These are phyloP conservation scores for Ruellia speciosa DNA, from an alignment of 305 asterid species.

Conservation along the genomic window DNA sequence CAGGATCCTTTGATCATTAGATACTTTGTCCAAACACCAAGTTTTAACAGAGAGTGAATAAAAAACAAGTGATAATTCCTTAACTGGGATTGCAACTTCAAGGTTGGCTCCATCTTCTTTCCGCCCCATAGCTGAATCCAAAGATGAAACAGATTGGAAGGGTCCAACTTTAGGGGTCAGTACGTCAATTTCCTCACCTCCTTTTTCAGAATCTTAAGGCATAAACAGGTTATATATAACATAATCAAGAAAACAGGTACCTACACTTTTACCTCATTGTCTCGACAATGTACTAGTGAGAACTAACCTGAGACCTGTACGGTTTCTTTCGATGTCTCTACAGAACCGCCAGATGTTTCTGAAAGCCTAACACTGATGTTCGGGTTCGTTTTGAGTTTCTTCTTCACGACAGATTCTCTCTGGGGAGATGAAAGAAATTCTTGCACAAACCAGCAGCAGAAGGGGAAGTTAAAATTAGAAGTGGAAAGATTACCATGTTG, in stretches of 20 bases:
- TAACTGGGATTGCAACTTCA: slow-evolving; percentile 42
- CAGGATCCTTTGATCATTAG: slow-evolving; percentile 41
- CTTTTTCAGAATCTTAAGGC: slow-evolving; percentile 31
- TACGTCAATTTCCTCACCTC: slow-evolving; percentile 22
- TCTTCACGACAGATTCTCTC: slow-evolving; percentile 81
- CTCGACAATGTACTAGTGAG: slow-evolving; percentile 7
- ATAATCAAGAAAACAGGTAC: too few species aligned
- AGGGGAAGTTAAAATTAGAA: neutral
- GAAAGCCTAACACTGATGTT: slow-evolving; percentile 24
- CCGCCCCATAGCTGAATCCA: slow-evolving; percentile 24
- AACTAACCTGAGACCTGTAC: slow-evolving; percentile 51
- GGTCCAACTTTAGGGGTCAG: slow-evolving; percentile 29
- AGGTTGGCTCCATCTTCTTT: slow-evolving; percentile 19
- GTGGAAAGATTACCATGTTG: slow-evolving; percentile 35
- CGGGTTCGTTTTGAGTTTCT: slow-evolving; percentile 44
- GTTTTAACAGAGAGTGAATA: slow-evolving; percentile 16
- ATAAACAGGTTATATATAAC: slow-evolving; percentile 10
- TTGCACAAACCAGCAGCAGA: neutral
- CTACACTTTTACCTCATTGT: neutral
- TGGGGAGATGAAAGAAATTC: slow-evolving; percentile 21
- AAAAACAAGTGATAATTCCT: slow-evolving; percentile 40
- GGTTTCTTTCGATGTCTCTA: slow-evolving; percentile 22
- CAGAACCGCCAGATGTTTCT: slow-evolving; percentile 26
- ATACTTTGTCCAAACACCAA: slow-evolving; percentile 14
- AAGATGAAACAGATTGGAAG: slow-evolving; percentile 31